Base-by-base conservation (phyloP, 768 basidiomycete species). In the Russula brevipes region DNA sequence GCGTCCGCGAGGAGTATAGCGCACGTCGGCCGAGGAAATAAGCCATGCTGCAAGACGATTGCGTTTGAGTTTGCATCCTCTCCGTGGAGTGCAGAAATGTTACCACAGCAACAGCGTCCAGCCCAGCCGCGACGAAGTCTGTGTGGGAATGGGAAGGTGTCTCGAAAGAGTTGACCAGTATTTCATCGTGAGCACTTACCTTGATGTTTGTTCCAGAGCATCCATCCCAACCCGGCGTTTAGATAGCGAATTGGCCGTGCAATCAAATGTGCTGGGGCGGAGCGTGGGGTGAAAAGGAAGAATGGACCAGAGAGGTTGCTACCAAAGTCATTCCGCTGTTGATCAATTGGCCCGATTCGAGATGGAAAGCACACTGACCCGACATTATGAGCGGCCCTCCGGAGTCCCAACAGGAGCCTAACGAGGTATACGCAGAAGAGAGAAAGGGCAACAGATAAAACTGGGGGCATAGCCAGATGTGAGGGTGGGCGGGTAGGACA, bases 61-160 rank as follows among this genome's bases (percentile, higher is more conserved):
- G 24, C 11, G 2, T 31, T 44, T 35, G 4, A 46, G 4, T 24
- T 39, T 65, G 16, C 7, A n/a, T 33, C 41, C 16, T 4, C 38
- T 9, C 24, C 30, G 5, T 17, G 11, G 8, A 45, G 12, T 5
- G 24, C 19, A 50, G 14, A 19, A 24, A 38, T 10, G 38, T 39
- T 19, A 65, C 66, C 19, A 54, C 0, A 1, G 53, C 14, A 24
- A 35, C 1, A 5, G 57, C 60, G 31, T 65, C 66, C 64, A 38
- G 51, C 45, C 66, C 66, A 12, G 51, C 57, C 2, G 54, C 10
- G 3, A 8, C 56, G n/a, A 67, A 65, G 10, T 56, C 66, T 67
- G 47, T 46, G n/a, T n/a, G n/a, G n/a, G n/a, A n/a, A n/a, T n/a
- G n/a, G n/a, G n/a, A n/a, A n/a, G n/a, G n/a, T n/a, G n/a, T n/a